Conservation (phyloP, 176 grass and related monocot genomes). For the Dendrocalamus sinicus region DNA sequence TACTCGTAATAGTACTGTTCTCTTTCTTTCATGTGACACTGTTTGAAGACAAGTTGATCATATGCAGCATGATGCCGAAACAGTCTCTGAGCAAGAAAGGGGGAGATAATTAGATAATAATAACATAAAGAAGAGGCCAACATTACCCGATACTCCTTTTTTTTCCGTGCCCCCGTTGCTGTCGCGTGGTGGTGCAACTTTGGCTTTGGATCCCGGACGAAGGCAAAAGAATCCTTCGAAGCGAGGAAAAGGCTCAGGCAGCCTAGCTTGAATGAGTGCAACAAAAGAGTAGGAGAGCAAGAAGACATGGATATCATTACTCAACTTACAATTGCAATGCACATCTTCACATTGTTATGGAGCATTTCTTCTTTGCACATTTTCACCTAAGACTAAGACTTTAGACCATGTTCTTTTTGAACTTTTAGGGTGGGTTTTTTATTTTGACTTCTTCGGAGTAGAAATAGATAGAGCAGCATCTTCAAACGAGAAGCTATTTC, state of each 20-base stretch:
- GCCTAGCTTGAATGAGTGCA: constrained; percentile 32
- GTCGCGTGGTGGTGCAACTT: neutral
- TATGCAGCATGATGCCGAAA: neutral
- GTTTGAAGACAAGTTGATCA: constrained; percentile 1
- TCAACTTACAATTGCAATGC: neutral
- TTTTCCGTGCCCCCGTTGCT: neutral
- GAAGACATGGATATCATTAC: neutral
- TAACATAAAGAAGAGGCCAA: neutral
- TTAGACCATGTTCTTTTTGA: too few relatives aligned
- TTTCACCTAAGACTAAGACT: neutral
- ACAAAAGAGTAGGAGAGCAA: constrained; percentile 15
- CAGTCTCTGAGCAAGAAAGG: neutral
- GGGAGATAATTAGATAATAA: neutral
- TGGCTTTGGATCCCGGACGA: constrained; percentile 40
- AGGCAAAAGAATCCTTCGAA: constrained; percentile 47
- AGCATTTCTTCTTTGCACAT: neutral
- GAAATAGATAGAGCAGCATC: too few relatives aligned
- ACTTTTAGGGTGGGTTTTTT: too few relatives aligned
- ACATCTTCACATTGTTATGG: neutral
- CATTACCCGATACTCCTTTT: neutral
- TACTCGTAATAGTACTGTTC: neutral
- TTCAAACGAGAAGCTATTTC: too few relatives aligned
- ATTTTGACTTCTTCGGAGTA: too few relatives aligned
- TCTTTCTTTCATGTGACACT: neutral
- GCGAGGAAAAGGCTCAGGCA: constrained; percentile 35